A percentile compares a stretch with the other conserved stretches of the same genome.
Evolutionary conservation across 495 filamentous ascomycete species (phyloP).

Genomic region (Oidiodendron maius): DNA sequence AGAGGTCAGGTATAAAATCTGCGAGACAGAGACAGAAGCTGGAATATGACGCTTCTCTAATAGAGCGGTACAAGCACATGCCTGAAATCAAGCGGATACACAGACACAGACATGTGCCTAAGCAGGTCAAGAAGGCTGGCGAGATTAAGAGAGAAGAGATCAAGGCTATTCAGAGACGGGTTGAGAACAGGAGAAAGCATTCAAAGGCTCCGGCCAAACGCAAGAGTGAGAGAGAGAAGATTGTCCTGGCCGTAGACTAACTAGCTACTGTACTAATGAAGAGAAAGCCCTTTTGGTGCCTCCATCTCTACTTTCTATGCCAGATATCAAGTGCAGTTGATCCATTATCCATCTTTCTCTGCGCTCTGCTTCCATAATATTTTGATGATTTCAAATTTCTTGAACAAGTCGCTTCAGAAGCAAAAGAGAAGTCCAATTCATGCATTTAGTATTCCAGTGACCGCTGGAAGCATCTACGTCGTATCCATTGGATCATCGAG

Average conservation of each 20-base stretch:
- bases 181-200: conserved; percentile 93
- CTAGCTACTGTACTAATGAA: conserved; percentile 13
- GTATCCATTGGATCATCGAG: no score
- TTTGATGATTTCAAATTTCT: no score
- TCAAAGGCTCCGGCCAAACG: conserved; percentile 70
- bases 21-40: conserved; percentile 74
- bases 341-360: no score
- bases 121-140: conserved; percentile 92
- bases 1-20: conserved; percentile 78
- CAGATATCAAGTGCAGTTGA: no score
- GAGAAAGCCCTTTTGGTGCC: conserved; percentile 14
- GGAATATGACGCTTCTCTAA: conserved; percentile 86
- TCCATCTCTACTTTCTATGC: no score
- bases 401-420: no score
- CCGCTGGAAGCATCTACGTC: no score
- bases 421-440: no score
- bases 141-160: conserved; percentile 96
- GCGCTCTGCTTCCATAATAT: no score
- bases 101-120: conserved; percentile 85
- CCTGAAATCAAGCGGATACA: conserved; percentile 89
- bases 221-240: conserved; percentile 85
- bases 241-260: conserved; percentile 56
- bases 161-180: conserved; percentile 74
- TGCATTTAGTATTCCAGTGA: no score
- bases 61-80: conserved; percentile 87